Evolutionary conservation across 2,329 filamentous ascomycete species (phyloP), one percentile per base, ranked within the genome.

Genomic region (Rhinocladiella mackenziei): DNA sequence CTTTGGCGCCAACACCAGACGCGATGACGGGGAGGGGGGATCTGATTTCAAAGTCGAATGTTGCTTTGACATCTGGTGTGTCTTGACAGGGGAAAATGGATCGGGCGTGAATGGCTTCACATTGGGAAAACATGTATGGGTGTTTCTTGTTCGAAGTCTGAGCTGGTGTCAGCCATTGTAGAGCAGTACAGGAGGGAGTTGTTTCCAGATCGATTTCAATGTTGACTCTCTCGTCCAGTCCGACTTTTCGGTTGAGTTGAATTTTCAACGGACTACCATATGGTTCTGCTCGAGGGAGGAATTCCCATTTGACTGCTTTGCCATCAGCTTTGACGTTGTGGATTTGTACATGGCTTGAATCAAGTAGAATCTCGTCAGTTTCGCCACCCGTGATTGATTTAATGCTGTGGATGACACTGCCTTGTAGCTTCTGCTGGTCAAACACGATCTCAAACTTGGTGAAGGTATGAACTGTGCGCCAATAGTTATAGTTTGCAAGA

Each of bases 51-150:
- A 96, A 96, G 51, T 83, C 81, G 67, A 89, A 89, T 1, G 89
- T 94, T n/a, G 86, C 89, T 72, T 98, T 98, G 59, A 96, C 86
- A 63, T 96, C 91, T 2, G 92, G 92, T 1, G 92, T 97, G 62
- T 98, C 92, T 70, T 97, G 91, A 67, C 91, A 97, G 5, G 92
- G 92, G 65, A 97, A 94, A 50, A 97, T 78, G 35, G 89, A 94
- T 48, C 92, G 82, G 31, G 87, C 88, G 60, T 97, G 89, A 60
- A 96, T 97, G 41, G 91, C 89, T 72, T 98, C 91, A 65, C 89
- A 95, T 71, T 97, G 92, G 32, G 87, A 94, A 72, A 97, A 97
- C 82, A 97, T 91, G 68, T 96, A 97, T 1, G 91, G 91, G 56
- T 94, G 85, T 67, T 89, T 92, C 72, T 89, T 89, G 76, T 94